A percentile compares a stretch with the other conserved stretches of the same genome.
Conservation (phyloP, 2,329 filamentous ascomycete genomes). For the Spiromastix sp. region DNA sequence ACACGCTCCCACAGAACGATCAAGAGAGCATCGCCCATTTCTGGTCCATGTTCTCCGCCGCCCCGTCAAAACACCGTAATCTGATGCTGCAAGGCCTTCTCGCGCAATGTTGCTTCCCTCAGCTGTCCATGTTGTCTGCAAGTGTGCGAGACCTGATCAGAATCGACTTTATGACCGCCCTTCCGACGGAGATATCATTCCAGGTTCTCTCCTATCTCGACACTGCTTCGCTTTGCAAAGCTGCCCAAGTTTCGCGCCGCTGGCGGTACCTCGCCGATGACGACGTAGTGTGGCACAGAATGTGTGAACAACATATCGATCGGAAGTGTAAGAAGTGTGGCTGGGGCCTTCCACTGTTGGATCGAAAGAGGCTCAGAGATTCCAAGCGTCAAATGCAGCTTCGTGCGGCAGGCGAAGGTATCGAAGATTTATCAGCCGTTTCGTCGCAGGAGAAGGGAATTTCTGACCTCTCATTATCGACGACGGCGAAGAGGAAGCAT, state of each 20-base stretch:
- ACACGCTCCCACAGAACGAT: constrained; percentile 69
- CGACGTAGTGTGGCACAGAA: constrained; percentile 93
- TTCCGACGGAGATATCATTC: constrained; percentile 83
- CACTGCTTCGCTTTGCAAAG: constrained; percentile 88
- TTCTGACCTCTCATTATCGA: not conserved
- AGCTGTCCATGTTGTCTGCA: constrained; percentile 83
- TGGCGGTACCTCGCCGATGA: constrained; percentile 92
- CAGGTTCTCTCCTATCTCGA: constrained; percentile 90
- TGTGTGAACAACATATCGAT: constrained; percentile 97
- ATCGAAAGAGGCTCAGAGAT: constrained; percentile 75
- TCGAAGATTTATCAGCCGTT: not conserved
- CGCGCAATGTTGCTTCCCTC: constrained; percentile 93
- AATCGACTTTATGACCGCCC: constrained; percentile 86
- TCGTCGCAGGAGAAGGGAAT: constrained; percentile 1
- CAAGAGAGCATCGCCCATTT: constrained; percentile 95
- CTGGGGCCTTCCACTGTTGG: constrained; percentile 83
- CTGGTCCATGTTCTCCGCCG: constrained; percentile 95
- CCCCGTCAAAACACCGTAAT: constrained; percentile 84
- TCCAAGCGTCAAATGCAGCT: constrained; percentile 78
- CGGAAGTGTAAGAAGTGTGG: constrained; percentile 90
- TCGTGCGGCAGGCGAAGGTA: constrained; percentile 23
- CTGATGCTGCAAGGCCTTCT: constrained; percentile 95
- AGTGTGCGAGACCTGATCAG: constrained; percentile 90
- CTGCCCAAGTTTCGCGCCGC: constrained; percentile 79
- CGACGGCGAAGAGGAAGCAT: not conserved